Conservation (phyloP, 352 stramenopile genomes). For the Phytophthora palmivora region DNA sequence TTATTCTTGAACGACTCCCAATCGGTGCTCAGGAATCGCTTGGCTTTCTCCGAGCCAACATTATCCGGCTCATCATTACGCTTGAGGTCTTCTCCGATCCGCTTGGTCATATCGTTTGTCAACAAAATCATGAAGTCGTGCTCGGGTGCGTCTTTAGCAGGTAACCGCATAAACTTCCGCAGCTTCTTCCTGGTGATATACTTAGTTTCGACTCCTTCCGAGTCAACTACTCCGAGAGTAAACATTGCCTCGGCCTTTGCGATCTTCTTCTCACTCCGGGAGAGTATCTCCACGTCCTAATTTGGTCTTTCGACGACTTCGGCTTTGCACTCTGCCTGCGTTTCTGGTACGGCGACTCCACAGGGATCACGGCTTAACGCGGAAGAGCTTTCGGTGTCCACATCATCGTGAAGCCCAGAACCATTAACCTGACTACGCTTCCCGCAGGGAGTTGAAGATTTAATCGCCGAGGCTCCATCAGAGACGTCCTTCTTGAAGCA, state of each 20-base stretch:
- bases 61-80: conserved; percentile 13
- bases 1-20: conserved; percentile 9
- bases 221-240: no score
- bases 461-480: neutral
- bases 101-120: conserved; percentile 19
- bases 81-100: conserved; percentile 2
- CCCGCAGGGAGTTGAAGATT: conserved; percentile 10
- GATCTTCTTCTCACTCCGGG: no score
- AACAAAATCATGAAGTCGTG: no score
- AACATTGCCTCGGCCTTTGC: no score
- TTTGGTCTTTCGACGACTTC: no score
- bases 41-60: conserved; percentile 13
- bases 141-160: no score
- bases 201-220: no score
- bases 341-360: conserved; percentile 16
- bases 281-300: no score
- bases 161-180: no score
- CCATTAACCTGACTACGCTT: conserved; percentile 9
- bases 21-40: conserved; percentile 13
- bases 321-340: neutral
- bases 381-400: conserved; percentile 5
- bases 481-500: no score
- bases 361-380: conserved; percentile 19
- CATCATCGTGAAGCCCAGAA: conserved; percentile 12
- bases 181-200: no score